phyloP scores from a whole-genome alignment of 2,329 filamentous ascomycete genomes.

The Calonectria ilicicola region DNA sequence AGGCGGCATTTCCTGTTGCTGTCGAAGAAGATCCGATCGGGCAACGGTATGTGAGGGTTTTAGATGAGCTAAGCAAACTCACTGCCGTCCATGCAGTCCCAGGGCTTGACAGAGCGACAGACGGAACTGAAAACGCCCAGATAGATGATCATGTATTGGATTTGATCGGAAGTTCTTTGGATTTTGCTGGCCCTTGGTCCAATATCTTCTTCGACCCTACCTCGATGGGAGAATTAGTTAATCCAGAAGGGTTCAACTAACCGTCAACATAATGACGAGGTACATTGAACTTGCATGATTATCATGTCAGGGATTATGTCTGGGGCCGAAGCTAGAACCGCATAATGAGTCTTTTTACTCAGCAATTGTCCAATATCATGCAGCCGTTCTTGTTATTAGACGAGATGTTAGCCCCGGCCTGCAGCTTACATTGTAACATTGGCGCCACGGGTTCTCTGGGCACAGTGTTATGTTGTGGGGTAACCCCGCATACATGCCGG shows the following conservation, averaged over 20 bases:
- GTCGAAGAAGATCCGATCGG: neutral
- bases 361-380: neutral
- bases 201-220: neutral
- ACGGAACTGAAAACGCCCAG: neutral
- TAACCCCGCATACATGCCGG: neutral
- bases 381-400: neutral
- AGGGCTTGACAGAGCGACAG: neutral
- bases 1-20: neutral
- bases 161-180: neutral
- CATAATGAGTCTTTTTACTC: neutral
- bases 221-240: neutral
- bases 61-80: neutral
- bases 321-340: too few species aligned
- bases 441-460: neutral
- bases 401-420: too few species aligned
- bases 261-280: neutral
- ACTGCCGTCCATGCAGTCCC: neutral
- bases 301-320: too few species aligned
- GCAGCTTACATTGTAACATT: too few species aligned
- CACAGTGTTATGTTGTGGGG: neutral
- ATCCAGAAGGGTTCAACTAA: neutral
- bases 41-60: neutral
- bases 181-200: neutral
- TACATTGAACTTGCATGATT: neutral
- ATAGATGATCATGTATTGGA: neutral